Conservation (phyloP, 768 basidiomycete species). For the Russula foetens region DNA sequence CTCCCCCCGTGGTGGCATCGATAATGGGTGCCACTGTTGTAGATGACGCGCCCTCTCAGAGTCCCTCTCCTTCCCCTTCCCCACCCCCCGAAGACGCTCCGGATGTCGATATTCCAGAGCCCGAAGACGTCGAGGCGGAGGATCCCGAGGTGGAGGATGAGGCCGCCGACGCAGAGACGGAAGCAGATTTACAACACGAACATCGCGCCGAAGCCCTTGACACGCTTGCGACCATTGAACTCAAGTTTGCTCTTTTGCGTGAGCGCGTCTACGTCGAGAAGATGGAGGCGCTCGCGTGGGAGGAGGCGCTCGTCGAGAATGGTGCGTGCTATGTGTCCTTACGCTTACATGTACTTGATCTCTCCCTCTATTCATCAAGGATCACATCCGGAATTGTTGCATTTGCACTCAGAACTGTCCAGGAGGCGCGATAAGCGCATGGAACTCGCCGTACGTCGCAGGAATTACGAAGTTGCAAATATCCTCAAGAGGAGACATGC, state of each 20-base stretch:
- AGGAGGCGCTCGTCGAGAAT: constrained; percentile 70
- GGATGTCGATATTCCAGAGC: constrained; percentile 19
- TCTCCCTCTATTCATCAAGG: constrained; percentile 35
- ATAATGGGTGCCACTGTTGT: constrained; percentile 4
- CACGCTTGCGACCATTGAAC: constrained; percentile 80
- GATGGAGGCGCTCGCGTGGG: constrained; percentile 85
- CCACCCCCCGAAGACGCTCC: constrained; percentile 17
- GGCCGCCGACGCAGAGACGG: constrained; percentile 33
- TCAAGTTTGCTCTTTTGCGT: constrained; percentile 82
- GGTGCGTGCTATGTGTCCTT: constrained; percentile 41
- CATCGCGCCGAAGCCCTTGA: constrained; percentile 86
- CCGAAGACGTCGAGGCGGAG: constrained; percentile 23
- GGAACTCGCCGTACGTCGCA: constrained; percentile 69
- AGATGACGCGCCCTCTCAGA: constrained; percentile 10
- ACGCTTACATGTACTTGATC: not conserved
- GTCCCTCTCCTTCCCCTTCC: constrained; percentile 13
- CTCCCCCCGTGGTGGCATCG: constrained; percentile 2
- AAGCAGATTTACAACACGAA: constrained; percentile 69
- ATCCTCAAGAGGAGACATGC: constrained; percentile 52
- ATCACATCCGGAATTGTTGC: constrained; percentile 78
- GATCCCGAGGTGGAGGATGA: constrained; percentile 24
- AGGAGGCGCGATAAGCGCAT: constrained; percentile 75
- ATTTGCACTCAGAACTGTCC: constrained; percentile 71
- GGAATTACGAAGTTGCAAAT: constrained; percentile 57
- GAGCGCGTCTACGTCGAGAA: constrained; percentile 90